Evolutionary conservation across 2,329 filamentous ascomycete species (phyloP).

Genomic region (Diaporthe aspalathi): DNA sequence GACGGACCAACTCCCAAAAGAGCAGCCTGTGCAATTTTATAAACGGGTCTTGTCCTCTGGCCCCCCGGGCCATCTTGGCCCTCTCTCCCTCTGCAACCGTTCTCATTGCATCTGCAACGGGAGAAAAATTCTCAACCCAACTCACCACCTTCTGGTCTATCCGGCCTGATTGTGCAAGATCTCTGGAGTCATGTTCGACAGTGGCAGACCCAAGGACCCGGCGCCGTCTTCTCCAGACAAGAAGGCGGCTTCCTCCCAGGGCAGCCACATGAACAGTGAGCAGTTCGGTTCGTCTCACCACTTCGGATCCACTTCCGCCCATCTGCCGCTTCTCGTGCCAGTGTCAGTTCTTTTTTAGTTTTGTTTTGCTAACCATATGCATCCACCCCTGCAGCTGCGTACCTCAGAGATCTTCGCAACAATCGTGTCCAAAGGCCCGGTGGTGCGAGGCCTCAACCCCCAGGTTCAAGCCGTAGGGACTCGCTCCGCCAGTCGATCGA

Average conservation of each 20-base stretch:
- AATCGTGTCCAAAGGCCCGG: conserved; percentile 76
- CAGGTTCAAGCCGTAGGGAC: conserved; percentile 46
- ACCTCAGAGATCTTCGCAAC: conserved; percentile 77
- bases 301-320: conserved; percentile 33
- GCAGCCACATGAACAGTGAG: conserved; percentile 74
- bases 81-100: conserved; percentile 30
- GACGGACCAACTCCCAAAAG: conserved; percentile 29
- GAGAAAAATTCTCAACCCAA: conserved; percentile 25
- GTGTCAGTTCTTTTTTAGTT: no score
- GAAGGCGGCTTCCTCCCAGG: conserved; percentile 71
- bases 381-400: conserved; percentile 64
- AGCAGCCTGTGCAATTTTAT: conserved; percentile 38
- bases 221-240: conserved; percentile 49
- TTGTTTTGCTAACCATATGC: conserved; percentile 41
- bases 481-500: conserved; percentile 49
- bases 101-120: conserved; percentile 41
- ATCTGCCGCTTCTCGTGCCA: not conserved
- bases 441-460: conserved; percentile 74
- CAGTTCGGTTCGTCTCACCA: conserved; percentile 67
- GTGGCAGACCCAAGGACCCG: conserved; percentile 50
- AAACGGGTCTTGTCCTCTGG: conserved; percentile 34
- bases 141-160: conserved; percentile 39
- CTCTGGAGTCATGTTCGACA: conserved; percentile 47
- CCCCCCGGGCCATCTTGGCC: conserved; percentile 26
- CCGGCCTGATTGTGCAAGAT: conserved; percentile 40